phyloP scores from a whole-genome alignment of 2,329 filamentous ascomycete genomes.

The Stromatinia cepivora region DNA sequence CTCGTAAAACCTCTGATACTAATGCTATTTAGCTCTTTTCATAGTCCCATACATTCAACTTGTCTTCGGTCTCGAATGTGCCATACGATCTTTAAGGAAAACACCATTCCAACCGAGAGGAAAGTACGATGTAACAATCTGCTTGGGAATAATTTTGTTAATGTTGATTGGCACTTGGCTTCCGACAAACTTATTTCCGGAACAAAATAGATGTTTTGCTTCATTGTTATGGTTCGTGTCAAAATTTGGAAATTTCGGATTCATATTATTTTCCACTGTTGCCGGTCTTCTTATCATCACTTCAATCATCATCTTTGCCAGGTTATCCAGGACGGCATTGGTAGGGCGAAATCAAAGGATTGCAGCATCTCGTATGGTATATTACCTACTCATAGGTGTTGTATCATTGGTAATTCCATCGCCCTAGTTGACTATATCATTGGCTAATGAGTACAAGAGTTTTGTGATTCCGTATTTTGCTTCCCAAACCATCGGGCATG shows the following conservation, averaged over 20 bases:
- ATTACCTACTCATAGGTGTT: constrained; percentile 58
- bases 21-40: constrained; percentile 58
- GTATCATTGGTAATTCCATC: constrained; percentile 56
- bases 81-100: constrained; percentile 54
- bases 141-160: constrained; percentile 52
- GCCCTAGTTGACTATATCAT: constrained; percentile 5
- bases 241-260: constrained; percentile 58
- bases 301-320: constrained; percentile 56
- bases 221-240: constrained; percentile 68
- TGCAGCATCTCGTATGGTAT: constrained; percentile 68
- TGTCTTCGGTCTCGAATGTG: constrained; percentile 63
- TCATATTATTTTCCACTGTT: constrained; percentile 55
- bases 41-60: constrained; percentile 65
- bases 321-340: constrained; percentile 54
- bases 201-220: constrained; percentile 63
- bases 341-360: constrained; percentile 61
- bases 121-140: constrained; percentile 61
- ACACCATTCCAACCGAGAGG: constrained; percentile 58
- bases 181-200: constrained; percentile 55
- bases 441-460: constrained; percentile 46
- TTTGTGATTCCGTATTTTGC: constrained; percentile 66
- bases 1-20: constrained; percentile 23
- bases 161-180: constrained; percentile 58
- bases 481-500: constrained; percentile 50
- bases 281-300: constrained; percentile 52